These are phyloP conservation scores for Penicillium roqueforti DNA, from an alignment of 495 filamentous ascomycete genomes.

Conservation along the genomic window DNA sequence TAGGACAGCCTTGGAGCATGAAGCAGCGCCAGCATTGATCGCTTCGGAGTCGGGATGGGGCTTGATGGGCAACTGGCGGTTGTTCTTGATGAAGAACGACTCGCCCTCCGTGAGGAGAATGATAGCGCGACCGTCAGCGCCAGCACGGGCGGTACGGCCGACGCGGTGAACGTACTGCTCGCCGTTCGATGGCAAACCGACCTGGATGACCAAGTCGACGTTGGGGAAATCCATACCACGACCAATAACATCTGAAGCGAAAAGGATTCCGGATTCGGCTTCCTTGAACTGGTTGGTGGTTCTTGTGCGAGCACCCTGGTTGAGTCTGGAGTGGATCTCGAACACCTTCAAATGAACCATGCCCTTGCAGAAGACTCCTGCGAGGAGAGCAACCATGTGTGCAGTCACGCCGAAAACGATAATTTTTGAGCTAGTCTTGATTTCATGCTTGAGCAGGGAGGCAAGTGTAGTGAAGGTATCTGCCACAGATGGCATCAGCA, in stretches of 20 bases:
- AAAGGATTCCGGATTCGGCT: constrained; percentile 51
- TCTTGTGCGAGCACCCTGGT: constrained; percentile 52
- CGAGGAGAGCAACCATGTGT: constrained; percentile 55
- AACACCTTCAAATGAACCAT: constrained; percentile 45
- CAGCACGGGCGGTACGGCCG: constrained; percentile 65
- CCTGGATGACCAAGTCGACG: constrained; percentile 85
- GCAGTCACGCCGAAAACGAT: constrained; percentile 69
- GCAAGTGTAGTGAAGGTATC: constrained; percentile 51
- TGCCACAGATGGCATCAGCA: constrained; percentile 50
- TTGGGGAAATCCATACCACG: constrained; percentile 92
- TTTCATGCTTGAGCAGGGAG: constrained; percentile 44
- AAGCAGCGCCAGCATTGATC: constrained; percentile 28
- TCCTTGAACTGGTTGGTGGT: constrained; percentile 59
- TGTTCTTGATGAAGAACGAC: constrained; percentile 53
- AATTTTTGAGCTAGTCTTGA: constrained; percentile 50
- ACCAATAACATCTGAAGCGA: constrained; percentile 67
- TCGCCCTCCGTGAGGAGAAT: constrained; percentile 59
- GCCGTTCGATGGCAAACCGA: constrained; percentile 63
- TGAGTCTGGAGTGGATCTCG: constrained; percentile 59
- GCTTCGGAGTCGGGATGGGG: constrained; percentile 44
- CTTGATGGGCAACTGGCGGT: constrained; percentile 52
- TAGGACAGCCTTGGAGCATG: constrained; percentile 22
- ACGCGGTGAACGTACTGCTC: constrained; percentile 90
- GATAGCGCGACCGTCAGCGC: constrained; percentile 62
- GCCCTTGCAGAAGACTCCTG: constrained; percentile 43